These are phyloP conservation scores for Barnettozyma vustinii DNA, from an alignment of 805 yeast species.

Conservation along the genomic window DNA sequence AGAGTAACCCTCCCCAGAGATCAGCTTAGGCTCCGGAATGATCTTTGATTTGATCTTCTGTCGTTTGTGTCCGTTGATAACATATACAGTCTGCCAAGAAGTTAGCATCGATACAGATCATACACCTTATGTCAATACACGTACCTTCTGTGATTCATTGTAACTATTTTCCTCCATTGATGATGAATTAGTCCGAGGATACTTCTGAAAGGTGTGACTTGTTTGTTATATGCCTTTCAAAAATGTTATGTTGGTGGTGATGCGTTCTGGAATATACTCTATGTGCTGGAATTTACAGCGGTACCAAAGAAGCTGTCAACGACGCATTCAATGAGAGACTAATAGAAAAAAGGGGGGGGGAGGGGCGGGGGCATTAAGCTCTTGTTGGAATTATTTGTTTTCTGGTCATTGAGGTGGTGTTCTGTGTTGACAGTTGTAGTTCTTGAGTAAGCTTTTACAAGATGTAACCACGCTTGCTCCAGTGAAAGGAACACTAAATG, in stretches of 20 bases:
- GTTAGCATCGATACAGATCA: neutral
- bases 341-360: too few species aligned
- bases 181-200: neutral
- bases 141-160: conserved; percentile 11
- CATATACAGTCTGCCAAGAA: conserved; percentile 17
- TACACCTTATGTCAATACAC: neutral
- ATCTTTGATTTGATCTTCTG: conserved; percentile 3
- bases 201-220: too few species aligned
- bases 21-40: neutral
- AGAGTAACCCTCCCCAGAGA: conserved; percentile 15
- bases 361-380: too few species aligned
- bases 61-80: conserved; percentile 10
- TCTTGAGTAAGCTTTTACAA: too few species aligned
- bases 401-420: too few species aligned
- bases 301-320: neutral
- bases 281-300: neutral
- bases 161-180: neutral
- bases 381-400: too few species aligned
- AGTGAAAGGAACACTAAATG: too few species aligned
- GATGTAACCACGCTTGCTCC: too few species aligned
- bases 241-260: too few species aligned
- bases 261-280: neutral
- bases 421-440: too few species aligned
- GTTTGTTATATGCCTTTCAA: too few species aligned
- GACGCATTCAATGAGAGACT: too few species aligned